Evolutionary conservation across 345 rosid species (phyloP).

Genomic region (Corchorus capsularis): DNA sequence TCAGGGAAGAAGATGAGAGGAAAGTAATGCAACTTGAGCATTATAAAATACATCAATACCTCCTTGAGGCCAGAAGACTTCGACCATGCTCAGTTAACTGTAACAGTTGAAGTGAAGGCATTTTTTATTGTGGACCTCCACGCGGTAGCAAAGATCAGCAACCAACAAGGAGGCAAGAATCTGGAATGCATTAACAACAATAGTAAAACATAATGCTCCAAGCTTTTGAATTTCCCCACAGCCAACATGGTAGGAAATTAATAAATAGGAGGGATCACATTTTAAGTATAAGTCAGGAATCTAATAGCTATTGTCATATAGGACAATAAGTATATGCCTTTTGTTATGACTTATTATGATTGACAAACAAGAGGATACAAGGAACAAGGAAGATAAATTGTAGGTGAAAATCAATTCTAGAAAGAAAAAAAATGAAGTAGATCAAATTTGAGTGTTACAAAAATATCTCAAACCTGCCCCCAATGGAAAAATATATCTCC

Average conservation of each 20-base stretch:
- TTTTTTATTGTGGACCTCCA: constrained; percentile 34
- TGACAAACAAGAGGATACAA: not conserved
- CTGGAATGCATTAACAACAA: constrained; percentile 33
- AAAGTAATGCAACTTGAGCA: not conserved
- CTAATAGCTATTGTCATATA: not conserved
- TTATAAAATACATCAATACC: constrained; percentile 44
- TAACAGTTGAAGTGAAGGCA: constrained; percentile 92
- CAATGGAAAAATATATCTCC: not conserved
- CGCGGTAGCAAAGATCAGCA: constrained; percentile 26
- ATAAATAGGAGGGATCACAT: constrained; percentile 6
- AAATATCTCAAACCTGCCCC: constrained; percentile 4
- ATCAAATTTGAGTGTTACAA: not conserved
- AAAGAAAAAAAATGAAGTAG: not conserved
- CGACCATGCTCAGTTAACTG: constrained; percentile 86
- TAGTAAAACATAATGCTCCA: constrained; percentile 12
- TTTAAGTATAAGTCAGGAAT: not conserved
- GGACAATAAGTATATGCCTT: not conserved
- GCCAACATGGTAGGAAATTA: not conserved
- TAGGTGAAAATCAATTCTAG: not conserved
- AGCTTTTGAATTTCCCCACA: not conserved
- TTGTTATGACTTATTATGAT: not conserved
- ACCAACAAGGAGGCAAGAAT: constrained; percentile 28
- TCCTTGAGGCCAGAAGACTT: constrained; percentile 74
- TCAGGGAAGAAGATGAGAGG: not conserved
- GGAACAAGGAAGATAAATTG: not conserved